These are phyloP conservation scores for Ziziphus jujuba DNA, from an alignment of 306 rosid genomes.

Conservation along the genomic window DNA sequence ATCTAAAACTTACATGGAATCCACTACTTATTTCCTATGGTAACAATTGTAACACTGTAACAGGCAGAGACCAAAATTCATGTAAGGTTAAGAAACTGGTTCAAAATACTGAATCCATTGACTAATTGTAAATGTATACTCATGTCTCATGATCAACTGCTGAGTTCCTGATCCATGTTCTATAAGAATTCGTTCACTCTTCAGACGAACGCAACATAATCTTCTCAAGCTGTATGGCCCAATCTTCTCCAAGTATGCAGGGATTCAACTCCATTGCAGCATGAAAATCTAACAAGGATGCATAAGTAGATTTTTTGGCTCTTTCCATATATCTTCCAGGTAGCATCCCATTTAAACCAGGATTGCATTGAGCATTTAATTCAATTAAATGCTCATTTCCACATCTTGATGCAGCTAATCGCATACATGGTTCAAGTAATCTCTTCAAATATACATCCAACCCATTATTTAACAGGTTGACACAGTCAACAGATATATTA, in stretches of 20 bases:
- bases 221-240: constrained; percentile 85
- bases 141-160: constrained; percentile 16
- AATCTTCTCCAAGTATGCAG: constrained; percentile 72
- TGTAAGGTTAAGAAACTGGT: constrained; percentile 34
- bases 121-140: constrained; percentile 32
- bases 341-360: constrained; percentile 35
- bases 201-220: constrained; percentile 59
- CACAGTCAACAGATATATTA: constrained; percentile 55
- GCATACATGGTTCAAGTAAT: constrained; percentile 65
- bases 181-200: constrained; percentile 45
- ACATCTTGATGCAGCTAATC: constrained; percentile 53
- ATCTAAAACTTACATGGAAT: constrained; percentile 28
- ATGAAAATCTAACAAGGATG: constrained; percentile 60
- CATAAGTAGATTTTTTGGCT: constrained; percentile 31
- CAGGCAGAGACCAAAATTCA: constrained; percentile 25
- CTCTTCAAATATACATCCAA: constrained; percentile 85
- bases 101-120: constrained; percentile 34
- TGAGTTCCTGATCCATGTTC: constrained; percentile 22
- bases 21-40: constrained; percentile 38
- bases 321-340: constrained; percentile 43
- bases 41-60: constrained; percentile 31
- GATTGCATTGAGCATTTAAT: constrained; percentile 14
- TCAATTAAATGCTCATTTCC: constrained; percentile 35
- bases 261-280: constrained; percentile 80
- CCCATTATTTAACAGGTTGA: constrained; percentile 76